These are phyloP conservation scores for Cercospora brassicicola DNA, from an alignment of 2,329 filamentous ascomycete species.

Conservation along the genomic window DNA sequence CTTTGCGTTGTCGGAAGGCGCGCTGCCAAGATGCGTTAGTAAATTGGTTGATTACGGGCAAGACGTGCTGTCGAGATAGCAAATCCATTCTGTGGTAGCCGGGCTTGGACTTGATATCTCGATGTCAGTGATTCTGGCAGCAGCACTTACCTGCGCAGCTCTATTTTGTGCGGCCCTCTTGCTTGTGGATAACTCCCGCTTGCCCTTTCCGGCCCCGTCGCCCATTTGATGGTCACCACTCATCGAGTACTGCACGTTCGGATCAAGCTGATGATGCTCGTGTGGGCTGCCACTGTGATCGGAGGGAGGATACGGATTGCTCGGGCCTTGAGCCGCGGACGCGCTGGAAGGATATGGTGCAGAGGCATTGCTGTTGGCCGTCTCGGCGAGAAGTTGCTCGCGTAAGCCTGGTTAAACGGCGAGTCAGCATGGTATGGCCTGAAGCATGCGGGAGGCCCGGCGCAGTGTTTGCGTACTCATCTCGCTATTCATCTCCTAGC, in stretches of 20 bases:
- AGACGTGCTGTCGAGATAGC: not conserved
- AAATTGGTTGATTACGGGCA: not conserved
- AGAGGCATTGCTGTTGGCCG: constrained; percentile 41
- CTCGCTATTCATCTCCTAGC: constrained; percentile 39
- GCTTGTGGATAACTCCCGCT: constrained; percentile 88
- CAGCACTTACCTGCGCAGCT: constrained; percentile 78
- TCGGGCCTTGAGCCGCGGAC: constrained; percentile 29
- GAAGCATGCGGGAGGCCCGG: not conserved
- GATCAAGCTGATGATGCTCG: constrained; percentile 55
- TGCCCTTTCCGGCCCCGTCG: constrained; percentile 68
- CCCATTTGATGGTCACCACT: constrained; percentile 50
- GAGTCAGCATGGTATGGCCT: constrained; percentile 15
- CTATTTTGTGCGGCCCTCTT: constrained; percentile 96
- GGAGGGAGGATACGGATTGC: constrained; percentile 44
- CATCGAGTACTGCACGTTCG: constrained; percentile 53
- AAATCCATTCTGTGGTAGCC: not conserved
- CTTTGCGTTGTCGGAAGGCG: constrained; percentile 95
- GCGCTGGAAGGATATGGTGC: constrained; percentile 43
- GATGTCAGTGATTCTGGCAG: not conserved
- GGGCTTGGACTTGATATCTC: not conserved
- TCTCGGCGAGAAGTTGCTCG: constrained; percentile 61
- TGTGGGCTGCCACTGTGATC: constrained; percentile 45
- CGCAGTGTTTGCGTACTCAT: constrained; percentile 42
- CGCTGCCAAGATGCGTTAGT: constrained; percentile 57
- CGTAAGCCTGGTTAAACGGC: constrained; percentile 53